Evolutionary conservation across 2,329 filamentous ascomycete genomes (phyloP).

Genomic region (Coniochaeta hoffmannii): DNA sequence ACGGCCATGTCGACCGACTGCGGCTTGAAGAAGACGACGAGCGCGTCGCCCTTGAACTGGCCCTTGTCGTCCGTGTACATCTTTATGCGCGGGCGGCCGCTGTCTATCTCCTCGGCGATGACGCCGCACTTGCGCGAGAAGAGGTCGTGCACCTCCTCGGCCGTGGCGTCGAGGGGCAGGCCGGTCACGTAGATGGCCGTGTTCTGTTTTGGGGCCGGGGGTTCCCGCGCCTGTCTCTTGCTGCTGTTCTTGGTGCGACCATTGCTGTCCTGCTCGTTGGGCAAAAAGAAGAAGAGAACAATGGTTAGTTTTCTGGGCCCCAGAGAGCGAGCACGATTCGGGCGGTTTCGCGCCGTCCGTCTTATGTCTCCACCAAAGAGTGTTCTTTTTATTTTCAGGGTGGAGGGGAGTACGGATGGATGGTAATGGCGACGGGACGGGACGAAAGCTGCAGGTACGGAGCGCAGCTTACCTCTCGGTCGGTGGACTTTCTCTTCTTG

Average conservation of each 20-base stretch:
- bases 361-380: neutral
- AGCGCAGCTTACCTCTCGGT: slow-evolving; percentile 35
- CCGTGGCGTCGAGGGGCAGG: slow-evolving; percentile 70
- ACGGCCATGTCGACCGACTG: slow-evolving; percentile 87
- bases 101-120: slow-evolving; percentile 91
- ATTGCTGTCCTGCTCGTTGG: slow-evolving; percentile 17
- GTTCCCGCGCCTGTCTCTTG: slow-evolving; percentile 26
- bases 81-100: slow-evolving; percentile 81
- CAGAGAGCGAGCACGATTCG: neutral
- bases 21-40: slow-evolving; percentile 91
- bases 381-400: slow-evolving; percentile 7
- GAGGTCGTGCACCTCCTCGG: slow-evolving; percentile 71
- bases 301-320: slow-evolving; percentile 16
- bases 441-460: slow-evolving; percentile 13
- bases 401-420: neutral
- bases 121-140: slow-evolving; percentile 84
- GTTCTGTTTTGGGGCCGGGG: slow-evolving; percentile 57
- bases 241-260: slow-evolving; percentile 29
- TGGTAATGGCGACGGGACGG: slow-evolving; percentile 2
- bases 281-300: slow-evolving; percentile 11
- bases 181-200: slow-evolving; percentile 90
- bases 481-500: slow-evolving; percentile 35
- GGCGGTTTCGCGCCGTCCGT: neutral
- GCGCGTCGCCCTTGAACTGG: slow-evolving; percentile 85
- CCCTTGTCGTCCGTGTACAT: slow-evolving; percentile 79